phyloP scores from a whole-genome alignment of 352 stramenopile genomes.

The Phytophthora sansomeana region DNA sequence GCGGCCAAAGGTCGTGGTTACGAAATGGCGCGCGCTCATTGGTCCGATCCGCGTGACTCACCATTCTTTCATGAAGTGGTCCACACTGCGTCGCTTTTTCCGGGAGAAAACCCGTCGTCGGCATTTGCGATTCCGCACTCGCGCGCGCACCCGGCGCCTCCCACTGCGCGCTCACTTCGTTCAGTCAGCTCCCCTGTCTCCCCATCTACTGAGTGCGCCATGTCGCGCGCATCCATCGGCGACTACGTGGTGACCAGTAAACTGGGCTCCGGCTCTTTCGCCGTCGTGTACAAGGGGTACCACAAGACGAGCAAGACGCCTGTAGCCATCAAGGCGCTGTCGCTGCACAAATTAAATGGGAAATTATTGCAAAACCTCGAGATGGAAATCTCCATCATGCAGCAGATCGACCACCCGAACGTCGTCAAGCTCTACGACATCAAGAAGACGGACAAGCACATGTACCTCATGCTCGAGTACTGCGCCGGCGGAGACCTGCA shows the following conservation, averaged over 20 bases:
- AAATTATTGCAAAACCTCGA: slow-evolving; percentile 97
- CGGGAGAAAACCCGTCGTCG: slow-evolving; percentile 9
- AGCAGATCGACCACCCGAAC: slow-evolving; percentile 95
- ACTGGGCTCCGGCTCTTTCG: slow-evolving; percentile 94
- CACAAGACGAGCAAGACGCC: slow-evolving; percentile 74
- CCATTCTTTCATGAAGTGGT: slow-evolving; percentile 6
- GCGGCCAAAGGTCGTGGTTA: neutral
- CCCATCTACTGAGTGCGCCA: slow-evolving; percentile 15
- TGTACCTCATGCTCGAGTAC: slow-evolving; percentile 98
- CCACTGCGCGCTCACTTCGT: neutral
- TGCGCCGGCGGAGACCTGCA: slow-evolving; percentile 97
- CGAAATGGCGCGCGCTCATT: neutral
- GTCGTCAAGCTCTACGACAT: slow-evolving; percentile 97
- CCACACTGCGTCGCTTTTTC: slow-evolving; percentile 19
- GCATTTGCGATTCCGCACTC: slow-evolving; percentile 32
- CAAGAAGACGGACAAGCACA: slow-evolving; percentile 95
- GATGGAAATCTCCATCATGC: slow-evolving; percentile 97
- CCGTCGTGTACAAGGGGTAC: slow-evolving; percentile 89
- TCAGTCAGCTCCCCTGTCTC: too few species aligned
- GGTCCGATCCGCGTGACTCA: slow-evolving; percentile 9
- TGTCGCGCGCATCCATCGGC: slow-evolving; percentile 72
- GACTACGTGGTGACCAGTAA: slow-evolving; percentile 92
- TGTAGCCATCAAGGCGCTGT: slow-evolving; percentile 96
- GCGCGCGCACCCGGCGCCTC: slow-evolving; percentile 4
- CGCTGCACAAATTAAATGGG: slow-evolving; percentile 92